These are phyloP conservation scores for Fusarium neocosmosporiellum DNA, from an alignment of 2,329 filamentous ascomycete genomes.

Conservation along the genomic window DNA sequence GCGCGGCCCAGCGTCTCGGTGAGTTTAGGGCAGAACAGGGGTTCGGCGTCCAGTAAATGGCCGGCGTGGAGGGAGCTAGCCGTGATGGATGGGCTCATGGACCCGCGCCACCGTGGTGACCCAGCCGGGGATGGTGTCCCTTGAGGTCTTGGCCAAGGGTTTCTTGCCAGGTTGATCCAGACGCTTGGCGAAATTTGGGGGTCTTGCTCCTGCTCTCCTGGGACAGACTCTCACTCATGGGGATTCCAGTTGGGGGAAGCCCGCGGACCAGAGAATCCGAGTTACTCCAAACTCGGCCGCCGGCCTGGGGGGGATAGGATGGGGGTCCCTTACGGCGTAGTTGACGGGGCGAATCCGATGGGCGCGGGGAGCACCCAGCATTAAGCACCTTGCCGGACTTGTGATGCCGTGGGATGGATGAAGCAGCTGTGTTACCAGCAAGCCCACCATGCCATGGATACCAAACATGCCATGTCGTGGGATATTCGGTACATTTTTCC, in stretches of 20 bases:
- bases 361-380: conserved; percentile 26
- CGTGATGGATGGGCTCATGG: conserved; percentile 33
- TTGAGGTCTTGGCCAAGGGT: conserved; percentile 22
- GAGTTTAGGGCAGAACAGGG: conserved; percentile 36
- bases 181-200: conserved; percentile 27
- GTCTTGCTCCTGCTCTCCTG: conserved; percentile 8
- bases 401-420: conserved; percentile 24
- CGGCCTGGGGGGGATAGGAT: conserved; percentile 6
- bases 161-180: conserved; percentile 16
- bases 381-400: conserved; percentile 25
- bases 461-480: conserved; percentile 32
- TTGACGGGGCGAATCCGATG: conserved; percentile 32
- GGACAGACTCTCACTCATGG: background rate
- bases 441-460: conserved; percentile 27
- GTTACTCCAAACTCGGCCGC: conserved; percentile 20
- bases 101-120: conserved; percentile 38
- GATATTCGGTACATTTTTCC: conserved; percentile 25
- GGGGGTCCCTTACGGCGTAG: background rate
- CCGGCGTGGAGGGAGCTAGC: conserved; percentile 25
- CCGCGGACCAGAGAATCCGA: conserved; percentile 32
- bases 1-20: conserved; percentile 36
- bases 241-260: conserved; percentile 13
- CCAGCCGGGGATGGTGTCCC: conserved; percentile 8
- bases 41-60: conserved; percentile 24
- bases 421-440: conserved; percentile 7